Conservation (phyloP, 2,329 filamentous ascomycete species). For the Periconia sp. region DNA sequence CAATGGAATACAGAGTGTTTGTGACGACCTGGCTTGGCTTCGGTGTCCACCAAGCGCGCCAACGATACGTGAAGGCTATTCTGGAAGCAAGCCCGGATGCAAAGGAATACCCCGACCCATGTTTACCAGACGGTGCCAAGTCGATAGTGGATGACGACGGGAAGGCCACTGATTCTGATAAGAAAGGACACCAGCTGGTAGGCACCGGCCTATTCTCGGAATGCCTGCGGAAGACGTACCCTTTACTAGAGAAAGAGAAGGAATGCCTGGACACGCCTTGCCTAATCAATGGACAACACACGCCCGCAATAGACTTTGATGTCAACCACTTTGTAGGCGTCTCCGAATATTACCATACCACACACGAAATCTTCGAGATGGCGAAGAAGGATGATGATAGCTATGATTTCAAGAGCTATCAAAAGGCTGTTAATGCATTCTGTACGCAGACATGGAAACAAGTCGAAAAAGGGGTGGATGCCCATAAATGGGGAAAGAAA, state of each 20-base stretch:
- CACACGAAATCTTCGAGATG: slow-evolving; percentile 87
- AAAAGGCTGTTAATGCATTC: slow-evolving; percentile 81
- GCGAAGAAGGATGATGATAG: slow-evolving; percentile 72
- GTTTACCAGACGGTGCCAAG: slow-evolving; percentile 78
- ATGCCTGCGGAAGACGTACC: slow-evolving; percentile 81
- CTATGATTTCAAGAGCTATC: slow-evolving; percentile 91
- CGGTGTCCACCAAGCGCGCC: slow-evolving; percentile 90
- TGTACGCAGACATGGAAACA: slow-evolving; percentile 82
- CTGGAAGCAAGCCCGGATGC: slow-evolving; percentile 67
- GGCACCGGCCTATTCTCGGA: slow-evolving; percentile 89
- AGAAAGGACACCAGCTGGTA: slow-evolving; percentile 60
- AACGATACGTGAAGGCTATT: slow-evolving; percentile 82
- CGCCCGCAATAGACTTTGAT: slow-evolving; percentile 94
- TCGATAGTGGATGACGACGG: slow-evolving; percentile 79
- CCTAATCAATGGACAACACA: slow-evolving; percentile 87
- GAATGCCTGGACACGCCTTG: slow-evolving; percentile 85
- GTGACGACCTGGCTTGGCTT: slow-evolving; percentile 97
- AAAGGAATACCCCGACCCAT: slow-evolving; percentile 85
- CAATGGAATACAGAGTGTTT: slow-evolving; percentile 86
- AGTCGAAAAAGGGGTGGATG: slow-evolving; percentile 71
- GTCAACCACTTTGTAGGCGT: slow-evolving; percentile 98
- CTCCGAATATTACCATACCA: slow-evolving; percentile 98
- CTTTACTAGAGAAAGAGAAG: slow-evolving; percentile 86
- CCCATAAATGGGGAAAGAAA: slow-evolving; percentile 76
- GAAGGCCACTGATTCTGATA: slow-evolving; percentile 56